Evolutionary conservation across 805 yeast genomes (phyloP), one percentile per base, ranked within the genome.

Genomic region (Tetrapisispora namnaoensis): DNA sequence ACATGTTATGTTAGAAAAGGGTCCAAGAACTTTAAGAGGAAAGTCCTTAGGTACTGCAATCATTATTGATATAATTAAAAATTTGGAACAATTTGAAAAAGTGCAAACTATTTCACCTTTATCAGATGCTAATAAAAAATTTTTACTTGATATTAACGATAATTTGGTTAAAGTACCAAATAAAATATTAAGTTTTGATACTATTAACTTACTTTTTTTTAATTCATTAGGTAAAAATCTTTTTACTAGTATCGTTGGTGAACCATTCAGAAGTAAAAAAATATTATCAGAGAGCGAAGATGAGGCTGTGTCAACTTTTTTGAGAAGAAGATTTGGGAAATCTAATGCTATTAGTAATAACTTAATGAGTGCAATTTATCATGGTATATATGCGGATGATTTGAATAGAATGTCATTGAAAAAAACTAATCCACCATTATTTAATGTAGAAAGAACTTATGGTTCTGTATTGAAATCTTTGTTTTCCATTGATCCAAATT

Each of bases 371-470:
- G 98, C 96, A 0, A 68, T 89, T 4, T 71, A 84, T 62, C 88
- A 89, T 59, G 99, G 99, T 0, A 80, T 93, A 1, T 91, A 89
- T 64, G 96, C 95, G 1, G 93, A 87, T n/a, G 95, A 90, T 63
- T 73, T 80, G 1, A 58, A 72, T 6, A 70, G 76, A 49, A 65
- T 91, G 44, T 85, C 95, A 69, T 79, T 83, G 0, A 67, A 76
- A 20, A 72, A 84, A 4, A 72, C 86, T 0, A 61, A 86, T 52
- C 80, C 82, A 3, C 57, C 65, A 10, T 57, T 87, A 55, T 78
- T 73, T 43, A 69, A 76, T 13, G 64, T 81, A 42, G 96, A 89
- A 60, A 59, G 67, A 28, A 65, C 75, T 7, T 68, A 77, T 59
- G 86, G 89, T 0, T 80, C 88, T 0, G 61, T 85, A 2, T 53